Evolutionary conservation across 768 basidiomycete genomes (phyloP).

Genomic region (Agrocybe praecox): DNA sequence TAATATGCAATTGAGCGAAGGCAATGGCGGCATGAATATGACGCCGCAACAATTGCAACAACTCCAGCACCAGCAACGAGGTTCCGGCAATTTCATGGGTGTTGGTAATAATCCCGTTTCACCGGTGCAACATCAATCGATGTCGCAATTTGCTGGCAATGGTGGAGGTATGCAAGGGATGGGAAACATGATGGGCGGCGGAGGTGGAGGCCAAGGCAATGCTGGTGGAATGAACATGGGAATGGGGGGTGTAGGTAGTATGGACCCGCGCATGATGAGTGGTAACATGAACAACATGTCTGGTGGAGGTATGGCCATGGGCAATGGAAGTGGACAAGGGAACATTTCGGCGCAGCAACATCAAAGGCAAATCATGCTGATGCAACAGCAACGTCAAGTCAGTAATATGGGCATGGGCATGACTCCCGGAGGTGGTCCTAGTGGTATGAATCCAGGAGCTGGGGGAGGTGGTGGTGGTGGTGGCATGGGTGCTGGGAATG

Average conservation of each 20-base stretch:
- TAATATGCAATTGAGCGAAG: conserved; percentile 15
- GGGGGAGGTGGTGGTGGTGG: conserved; percentile 11
- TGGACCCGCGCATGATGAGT: conserved; percentile 31
- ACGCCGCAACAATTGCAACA: conserved; percentile 13
- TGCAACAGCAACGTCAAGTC: conserved; percentile 32
- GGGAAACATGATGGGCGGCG: conserved; percentile 12
- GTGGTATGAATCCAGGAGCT: conserved; percentile 16
- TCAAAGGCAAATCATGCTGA: conserved; percentile 47
- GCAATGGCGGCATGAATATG: conserved; percentile 2
- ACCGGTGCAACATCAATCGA: conserved; percentile 21
- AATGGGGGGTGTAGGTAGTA: conserved; percentile 32
- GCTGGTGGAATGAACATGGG: conserved; percentile 32
- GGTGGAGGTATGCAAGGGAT: conserved; percentile 19
- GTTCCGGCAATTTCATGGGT: conserved; percentile 12
- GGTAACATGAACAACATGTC: conserved; percentile 29
- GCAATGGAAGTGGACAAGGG: conserved; percentile 11
- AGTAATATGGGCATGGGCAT: conserved; percentile 21
- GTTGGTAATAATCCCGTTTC: conserved; percentile 16
- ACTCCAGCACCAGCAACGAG: conserved; percentile 13
- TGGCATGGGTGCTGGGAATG: conserved; percentile 26
- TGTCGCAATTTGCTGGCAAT: conserved; percentile 18
- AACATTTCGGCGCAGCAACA: conserved; percentile 29
- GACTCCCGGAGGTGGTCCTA: conserved; percentile 13
- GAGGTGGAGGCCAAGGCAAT: conserved; percentile 21
- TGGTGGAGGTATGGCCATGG: conserved; percentile 20